phyloP scores from a whole-genome alignment of 345 rosid species.

The Aquilaria sinensis region DNA sequence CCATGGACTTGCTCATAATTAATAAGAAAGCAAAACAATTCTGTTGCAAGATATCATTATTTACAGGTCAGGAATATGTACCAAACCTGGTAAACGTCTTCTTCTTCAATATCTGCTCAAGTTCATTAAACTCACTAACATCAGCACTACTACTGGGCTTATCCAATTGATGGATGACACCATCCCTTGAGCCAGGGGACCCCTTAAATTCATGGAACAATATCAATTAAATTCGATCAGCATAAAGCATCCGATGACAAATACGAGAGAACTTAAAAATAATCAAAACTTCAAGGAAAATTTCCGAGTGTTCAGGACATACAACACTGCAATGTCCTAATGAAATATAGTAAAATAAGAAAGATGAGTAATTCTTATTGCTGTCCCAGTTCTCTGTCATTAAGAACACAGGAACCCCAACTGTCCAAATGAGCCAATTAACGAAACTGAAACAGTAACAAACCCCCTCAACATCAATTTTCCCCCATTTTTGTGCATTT shows the following conservation, averaged over 20 bases:
- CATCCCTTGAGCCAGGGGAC: conserved; percentile 20
- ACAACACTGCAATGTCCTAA: no score
- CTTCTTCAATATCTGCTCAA: conserved; percentile 55
- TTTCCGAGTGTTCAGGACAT: no score
- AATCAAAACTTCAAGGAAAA: no score
- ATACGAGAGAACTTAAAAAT: not conserved
- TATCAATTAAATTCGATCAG: conserved; percentile 2
- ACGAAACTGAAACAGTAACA: no score
- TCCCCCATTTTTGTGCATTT: no score
- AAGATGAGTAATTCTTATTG: no score
- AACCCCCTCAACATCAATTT: no score
- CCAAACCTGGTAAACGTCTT: conserved; percentile 76
- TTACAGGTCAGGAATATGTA: not conserved
- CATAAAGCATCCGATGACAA: not conserved
- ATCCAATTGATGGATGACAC: conserved; percentile 22
- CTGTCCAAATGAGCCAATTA: no score
- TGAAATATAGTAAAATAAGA: no score
- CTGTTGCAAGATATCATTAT: not conserved
- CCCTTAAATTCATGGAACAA: conserved; percentile 24
- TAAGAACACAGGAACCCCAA: no score
- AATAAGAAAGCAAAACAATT: not conserved
- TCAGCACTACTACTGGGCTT: conserved; percentile 19
- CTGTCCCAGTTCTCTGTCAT: no score
- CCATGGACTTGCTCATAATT: not conserved
- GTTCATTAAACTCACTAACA: conserved; percentile 34